Evolutionary conservation across 768 basidiomycete genomes (phyloP).

Genomic region (Pleurotus salmoneostramineus): DNA sequence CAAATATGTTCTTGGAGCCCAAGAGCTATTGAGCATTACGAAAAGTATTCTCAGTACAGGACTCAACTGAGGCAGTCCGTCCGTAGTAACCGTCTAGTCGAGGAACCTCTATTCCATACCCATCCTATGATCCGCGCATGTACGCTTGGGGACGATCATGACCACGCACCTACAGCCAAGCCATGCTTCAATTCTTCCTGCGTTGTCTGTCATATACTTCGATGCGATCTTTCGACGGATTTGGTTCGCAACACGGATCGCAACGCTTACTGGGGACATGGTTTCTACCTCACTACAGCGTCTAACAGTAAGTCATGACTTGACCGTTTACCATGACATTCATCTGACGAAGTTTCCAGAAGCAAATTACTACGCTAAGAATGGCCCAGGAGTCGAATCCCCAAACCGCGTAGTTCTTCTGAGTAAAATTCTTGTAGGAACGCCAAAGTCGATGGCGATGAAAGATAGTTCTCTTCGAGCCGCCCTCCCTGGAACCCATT

Average conservation of each 20-base stretch:
- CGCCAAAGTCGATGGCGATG: background rate
- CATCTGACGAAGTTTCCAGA: background rate
- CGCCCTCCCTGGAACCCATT: background rate
- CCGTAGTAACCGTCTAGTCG: background rate
- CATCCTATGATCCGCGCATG: background rate
- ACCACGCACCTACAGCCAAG: background rate
- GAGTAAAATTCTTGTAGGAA: constrained; percentile 1
- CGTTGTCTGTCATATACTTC: constrained; percentile 1
- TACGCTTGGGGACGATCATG: background rate
- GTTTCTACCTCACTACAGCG: constrained; percentile 2
- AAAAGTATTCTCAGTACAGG: background rate
- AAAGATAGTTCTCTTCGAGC: background rate
- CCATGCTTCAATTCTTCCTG: background rate
- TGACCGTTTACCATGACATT: background rate
- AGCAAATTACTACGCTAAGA: background rate
- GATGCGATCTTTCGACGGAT: background rate
- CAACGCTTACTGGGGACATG: background rate
- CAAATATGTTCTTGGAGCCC: constrained; percentile 1
- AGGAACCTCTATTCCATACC: constrained; percentile 3
- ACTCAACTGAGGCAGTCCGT: background rate
- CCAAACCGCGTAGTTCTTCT: background rate
- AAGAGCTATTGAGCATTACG: background rate
- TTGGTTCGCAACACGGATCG: background rate
- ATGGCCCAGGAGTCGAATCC: background rate
- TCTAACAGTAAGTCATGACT: background rate